Conservation (phyloP, 176 grass and related monocot genomes). For the Musa beccarii region DNA sequence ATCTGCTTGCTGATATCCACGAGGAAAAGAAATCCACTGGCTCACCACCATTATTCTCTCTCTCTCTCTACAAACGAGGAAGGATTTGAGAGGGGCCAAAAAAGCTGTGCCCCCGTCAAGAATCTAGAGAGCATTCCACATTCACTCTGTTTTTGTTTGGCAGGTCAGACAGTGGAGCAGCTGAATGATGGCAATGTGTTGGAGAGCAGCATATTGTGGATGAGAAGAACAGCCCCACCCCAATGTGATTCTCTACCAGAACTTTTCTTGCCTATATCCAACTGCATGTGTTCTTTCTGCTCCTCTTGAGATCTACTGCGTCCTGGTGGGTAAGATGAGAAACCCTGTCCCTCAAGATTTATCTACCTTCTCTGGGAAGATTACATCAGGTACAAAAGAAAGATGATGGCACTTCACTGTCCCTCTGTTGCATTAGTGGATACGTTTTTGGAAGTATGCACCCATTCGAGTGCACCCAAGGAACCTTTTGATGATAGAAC, state of each 20-base stretch:
- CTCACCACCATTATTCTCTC: no score
- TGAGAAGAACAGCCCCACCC: background rate
- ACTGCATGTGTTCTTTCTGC: background rate
- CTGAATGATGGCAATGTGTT: background rate
- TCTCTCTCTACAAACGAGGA: background rate
- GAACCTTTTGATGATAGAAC: no score
- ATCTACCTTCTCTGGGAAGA: background rate
- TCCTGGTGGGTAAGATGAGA: background rate
- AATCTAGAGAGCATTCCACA: background rate
- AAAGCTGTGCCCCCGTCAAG: background rate
- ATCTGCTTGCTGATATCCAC: no score
- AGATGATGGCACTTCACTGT: background rate
- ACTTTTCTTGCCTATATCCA: background rate
- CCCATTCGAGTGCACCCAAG: no score
- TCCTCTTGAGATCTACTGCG: background rate
- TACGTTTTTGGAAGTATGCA: background rate
- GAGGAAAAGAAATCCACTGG: no score
- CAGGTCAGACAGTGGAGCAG: background rate
- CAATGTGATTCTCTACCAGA: background rate
- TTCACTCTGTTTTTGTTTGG: background rate
- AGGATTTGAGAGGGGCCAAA: background rate
- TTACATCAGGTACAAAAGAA: no score
- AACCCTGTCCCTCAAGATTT: background rate
- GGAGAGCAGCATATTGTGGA: background rate
- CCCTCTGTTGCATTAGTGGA: background rate